phyloP scores from a whole-genome alignment of 441 rosid species.

The Biscutella auriculata region DNA sequence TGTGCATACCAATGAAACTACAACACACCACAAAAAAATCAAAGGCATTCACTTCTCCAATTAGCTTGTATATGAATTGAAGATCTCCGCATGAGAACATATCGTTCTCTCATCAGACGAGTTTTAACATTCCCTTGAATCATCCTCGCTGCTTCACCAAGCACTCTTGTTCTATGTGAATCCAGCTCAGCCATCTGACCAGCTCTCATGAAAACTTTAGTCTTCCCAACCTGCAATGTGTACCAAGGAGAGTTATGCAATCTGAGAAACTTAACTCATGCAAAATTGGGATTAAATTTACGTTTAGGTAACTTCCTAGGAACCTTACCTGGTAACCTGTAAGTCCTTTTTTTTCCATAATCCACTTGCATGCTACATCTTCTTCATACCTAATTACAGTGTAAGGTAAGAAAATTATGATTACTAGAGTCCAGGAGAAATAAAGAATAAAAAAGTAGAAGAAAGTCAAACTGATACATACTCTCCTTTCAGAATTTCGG shows the following conservation, averaged over 20 bases:
- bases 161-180: constrained; percentile 42
- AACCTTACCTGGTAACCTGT: constrained; percentile 57
- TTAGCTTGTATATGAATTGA: constrained; percentile 59
- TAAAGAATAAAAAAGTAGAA: constrained; percentile 1
- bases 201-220: constrained; percentile 68
- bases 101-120: constrained; percentile 38
- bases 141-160: constrained; percentile 45
- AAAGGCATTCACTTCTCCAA: constrained; percentile 61
- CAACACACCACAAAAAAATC: not conserved
- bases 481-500: constrained; percentile 46
- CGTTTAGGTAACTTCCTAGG: not conserved
- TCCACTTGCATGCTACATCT: constrained; percentile 61
- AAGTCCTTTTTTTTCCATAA: constrained; percentile 57
- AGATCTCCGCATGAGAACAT: constrained; percentile 30
- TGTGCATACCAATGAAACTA: not conserved
- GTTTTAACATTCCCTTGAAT: constrained; percentile 50
- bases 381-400: constrained; percentile 47
- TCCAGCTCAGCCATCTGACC: constrained; percentile 83
- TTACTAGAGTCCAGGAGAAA: constrained; percentile 12
- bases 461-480: constrained; percentile 26
- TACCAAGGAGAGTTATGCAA: not conserved
- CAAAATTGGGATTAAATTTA: not conserved
- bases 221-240: constrained; percentile 59
- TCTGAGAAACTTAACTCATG: not conserved
- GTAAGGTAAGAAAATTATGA: constrained; percentile 14